Percentiles rank a stretch among this genome's conserved stretches.
Conservation (phyloP, 768 basidiomycete genomes). For the Mycena capillaripes region DNA sequence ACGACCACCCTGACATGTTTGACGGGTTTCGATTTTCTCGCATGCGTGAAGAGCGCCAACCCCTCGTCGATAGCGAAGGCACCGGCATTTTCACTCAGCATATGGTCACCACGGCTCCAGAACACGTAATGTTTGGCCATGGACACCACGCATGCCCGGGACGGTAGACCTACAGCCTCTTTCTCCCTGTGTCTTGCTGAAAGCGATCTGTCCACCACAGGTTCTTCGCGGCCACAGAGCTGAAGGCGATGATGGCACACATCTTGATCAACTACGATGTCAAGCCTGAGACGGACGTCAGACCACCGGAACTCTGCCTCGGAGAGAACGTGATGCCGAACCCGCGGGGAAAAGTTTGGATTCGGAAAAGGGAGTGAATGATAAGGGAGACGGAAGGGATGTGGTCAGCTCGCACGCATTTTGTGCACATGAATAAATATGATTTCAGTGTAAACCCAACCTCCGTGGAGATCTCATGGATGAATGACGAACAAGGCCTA, state of each 20-base stretch:
- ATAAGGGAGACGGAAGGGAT: no score
- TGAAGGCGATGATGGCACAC: constrained; percentile 49
- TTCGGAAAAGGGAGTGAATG: constrained; percentile 11
- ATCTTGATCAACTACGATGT: constrained; percentile 49
- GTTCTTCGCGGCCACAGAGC: constrained; percentile 46
- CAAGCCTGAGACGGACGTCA: constrained; percentile 47
- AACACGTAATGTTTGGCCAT: constrained; percentile 3
- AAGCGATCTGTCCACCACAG: constrained; percentile 41
- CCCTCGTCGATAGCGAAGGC: neutral
- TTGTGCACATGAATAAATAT: no score
- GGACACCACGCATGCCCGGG: constrained; percentile 18
- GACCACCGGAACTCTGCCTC: constrained; percentile 51
- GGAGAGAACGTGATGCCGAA: constrained; percentile 14
- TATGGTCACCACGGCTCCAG: neutral
- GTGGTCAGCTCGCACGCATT: no score
- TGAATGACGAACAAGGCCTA: no score
- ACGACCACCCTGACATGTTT: constrained; percentile 19
- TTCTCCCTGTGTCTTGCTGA: neutral
- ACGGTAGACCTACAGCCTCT: neutral
- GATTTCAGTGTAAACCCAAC: no score
- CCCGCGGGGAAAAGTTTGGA: neutral
- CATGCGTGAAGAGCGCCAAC: neutral
- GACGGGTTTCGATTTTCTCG: constrained; percentile 32
- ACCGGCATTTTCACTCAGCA: neutral
- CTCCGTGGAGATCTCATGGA: no score